Base-by-base conservation (phyloP, 2,329 filamentous ascomycete species). In the Aphanoascus verrucosus region DNA sequence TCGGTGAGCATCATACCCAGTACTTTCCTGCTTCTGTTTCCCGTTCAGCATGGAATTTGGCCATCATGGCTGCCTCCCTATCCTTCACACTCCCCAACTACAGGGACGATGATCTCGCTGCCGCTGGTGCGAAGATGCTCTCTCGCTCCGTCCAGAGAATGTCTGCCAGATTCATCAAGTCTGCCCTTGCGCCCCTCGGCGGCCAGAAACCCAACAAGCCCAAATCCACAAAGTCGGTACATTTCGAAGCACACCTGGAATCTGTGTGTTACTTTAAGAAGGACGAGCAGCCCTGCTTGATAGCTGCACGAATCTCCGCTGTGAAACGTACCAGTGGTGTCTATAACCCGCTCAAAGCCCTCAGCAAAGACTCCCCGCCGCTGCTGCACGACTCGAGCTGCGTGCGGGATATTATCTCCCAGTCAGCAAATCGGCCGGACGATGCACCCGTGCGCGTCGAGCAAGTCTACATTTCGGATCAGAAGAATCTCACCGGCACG, bases 241-340 rank as follows among this genome's bases (percentile, higher is more conserved):
- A 53, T 15, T 53, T 53, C 31, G 51, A 53, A 43, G 43, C 51
- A 14, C 51, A 42, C 35, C 51, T 53, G 15, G 51, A 53, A 14
- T 53, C 51, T 2, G 51, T 53, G 19, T 47, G 42, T 17, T 53
- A 53, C 38, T 53, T 53, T 14, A 47, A 42, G 34, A 53, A 53
- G 15, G 51, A 53, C 35, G 51, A 53, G 15, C 43, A 53, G 47
- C 51, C 51, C 9, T 53, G 43, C 42, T 12, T 53, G 3, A 48
- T 53, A 47, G 44, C 44, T 20, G 43, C 51, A 6, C 43, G 43
- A 11, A 53, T 53, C 41, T 53, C 51, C 2, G 44, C 51, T 19
- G 51, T 53, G 34, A 53, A 34, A 42, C 51, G 51, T n/a, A 48
- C 42, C 6, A 17, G 23, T 35, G 51, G 44, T 20, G 34, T 17